These are phyloP conservation scores for Eleusine indica DNA, from an alignment of 176 grass and related monocot genomes.

Conservation along the genomic window DNA sequence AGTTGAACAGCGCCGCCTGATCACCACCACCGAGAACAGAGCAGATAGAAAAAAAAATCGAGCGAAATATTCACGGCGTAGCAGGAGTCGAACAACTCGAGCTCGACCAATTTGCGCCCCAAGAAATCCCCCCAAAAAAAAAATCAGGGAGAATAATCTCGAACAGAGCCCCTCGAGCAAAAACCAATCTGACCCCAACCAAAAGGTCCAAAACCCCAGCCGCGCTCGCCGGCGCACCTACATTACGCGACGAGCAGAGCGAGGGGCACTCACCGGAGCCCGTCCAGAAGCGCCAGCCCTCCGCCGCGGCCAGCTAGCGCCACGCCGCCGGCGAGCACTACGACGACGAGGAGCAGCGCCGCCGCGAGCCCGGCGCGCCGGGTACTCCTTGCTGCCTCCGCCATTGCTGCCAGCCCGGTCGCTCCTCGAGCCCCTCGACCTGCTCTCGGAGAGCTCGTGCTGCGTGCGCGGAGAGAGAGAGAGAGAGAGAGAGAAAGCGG, in stretches of 20 bases:
- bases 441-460: neutral
- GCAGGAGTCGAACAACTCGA: neutral
- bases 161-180: neutral
- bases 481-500: neutral
- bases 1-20: neutral
- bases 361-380: slow-evolving; percentile 21
- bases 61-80: no score
- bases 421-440: slow-evolving; percentile 23
- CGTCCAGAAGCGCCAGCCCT: slow-evolving; percentile 1
- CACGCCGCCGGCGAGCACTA: slow-evolving; percentile 28
- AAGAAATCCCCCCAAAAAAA: neutral
- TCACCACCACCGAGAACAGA: neutral
- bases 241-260: neutral
- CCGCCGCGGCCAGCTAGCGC: slow-evolving; percentile 28
- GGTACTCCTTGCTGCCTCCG: neutral
- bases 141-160: no score
- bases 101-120: neutral
- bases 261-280: slow-evolving; percentile 40
- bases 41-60: neutral
- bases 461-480: neutral
- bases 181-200: neutral
- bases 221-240: neutral
- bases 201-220: neutral
- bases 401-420: slow-evolving; percentile 23
- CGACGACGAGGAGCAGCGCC: slow-evolving; percentile 47